Evolutionary conservation across 1,139 yeast genomes (phyloP).

Genomic region (Sugiyamaella grinbergsii): DNA sequence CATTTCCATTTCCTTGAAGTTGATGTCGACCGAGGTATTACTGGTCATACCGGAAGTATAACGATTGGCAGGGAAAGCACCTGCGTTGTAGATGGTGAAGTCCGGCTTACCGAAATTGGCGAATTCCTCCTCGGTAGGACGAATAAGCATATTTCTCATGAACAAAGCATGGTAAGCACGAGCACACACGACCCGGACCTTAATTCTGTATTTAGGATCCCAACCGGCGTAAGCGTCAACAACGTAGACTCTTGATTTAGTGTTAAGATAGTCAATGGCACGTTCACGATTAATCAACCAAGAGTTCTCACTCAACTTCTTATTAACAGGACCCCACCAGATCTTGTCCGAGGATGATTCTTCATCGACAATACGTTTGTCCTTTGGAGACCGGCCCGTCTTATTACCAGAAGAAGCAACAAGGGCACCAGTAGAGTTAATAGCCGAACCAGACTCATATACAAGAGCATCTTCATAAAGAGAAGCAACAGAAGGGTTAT

Average conservation of each 20-base stretch:
- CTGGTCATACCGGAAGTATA: constrained; percentile 98
- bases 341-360: constrained; percentile 77
- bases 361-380: constrained; percentile 97
- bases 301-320: constrained; percentile 89
- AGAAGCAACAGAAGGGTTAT: constrained; percentile 92
- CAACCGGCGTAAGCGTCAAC: constrained; percentile 98
- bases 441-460: constrained; percentile 84
- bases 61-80: constrained; percentile 97
- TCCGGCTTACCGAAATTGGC: constrained; percentile 94
- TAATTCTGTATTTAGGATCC: constrained; percentile 98
- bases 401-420: constrained; percentile 95
- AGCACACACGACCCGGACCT: constrained; percentile 96
- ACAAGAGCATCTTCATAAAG: constrained; percentile 92
- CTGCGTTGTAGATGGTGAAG: constrained; percentile 97
- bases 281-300: constrained; percentile 97
- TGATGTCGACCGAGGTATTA: constrained; percentile 91
- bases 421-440: constrained; percentile 91
- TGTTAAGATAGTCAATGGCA: constrained; percentile 95
- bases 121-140: constrained; percentile 90
- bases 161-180: constrained; percentile 98
- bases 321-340: constrained; percentile 99
- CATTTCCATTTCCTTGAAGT: constrained; percentile 98
- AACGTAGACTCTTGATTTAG: constrained; percentile 90
- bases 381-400: constrained; percentile 98
- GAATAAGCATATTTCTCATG: constrained; percentile 97